A percentile compares a stretch with the other conserved stretches of the same genome.
phyloP scores from a whole-genome alignment of 2,329 filamentous ascomycete species.

The Colletotrichum tofieldiae region DNA sequence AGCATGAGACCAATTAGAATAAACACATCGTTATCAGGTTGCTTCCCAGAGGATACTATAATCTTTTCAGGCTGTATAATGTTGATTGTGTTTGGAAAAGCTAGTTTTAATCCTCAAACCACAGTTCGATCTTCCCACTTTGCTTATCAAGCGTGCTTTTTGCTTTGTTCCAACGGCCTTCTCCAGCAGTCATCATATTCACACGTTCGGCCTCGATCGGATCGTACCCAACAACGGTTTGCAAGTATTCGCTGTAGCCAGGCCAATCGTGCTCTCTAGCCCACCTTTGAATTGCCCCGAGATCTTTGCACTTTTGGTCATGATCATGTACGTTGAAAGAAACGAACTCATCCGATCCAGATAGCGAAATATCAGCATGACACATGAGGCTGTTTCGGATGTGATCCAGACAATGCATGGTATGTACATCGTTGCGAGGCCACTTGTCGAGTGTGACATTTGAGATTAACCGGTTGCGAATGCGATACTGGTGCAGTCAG shows the following conservation, averaged over 20 bases:
- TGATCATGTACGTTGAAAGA: conserved; percentile 2
- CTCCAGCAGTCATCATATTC: neutral
- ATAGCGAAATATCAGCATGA: conserved; percentile 13
- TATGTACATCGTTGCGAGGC: conserved; percentile 27
- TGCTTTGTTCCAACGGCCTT: conserved; percentile 19
- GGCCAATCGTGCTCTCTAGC: conserved; percentile 1
- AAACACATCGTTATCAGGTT: no score
- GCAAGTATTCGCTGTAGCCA: conserved; percentile 7
- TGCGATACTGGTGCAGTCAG: conserved; percentile 2
- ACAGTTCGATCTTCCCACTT: conserved; percentile 11
- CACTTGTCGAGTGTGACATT: conserved; percentile 12
- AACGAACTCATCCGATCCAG: conserved; percentile 2
- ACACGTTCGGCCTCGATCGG: conserved; percentile 12
- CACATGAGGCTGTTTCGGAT: conserved; percentile 22
- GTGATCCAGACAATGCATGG: conserved; percentile 27
- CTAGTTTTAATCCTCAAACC: conserved; percentile 8
- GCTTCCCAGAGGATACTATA: no score
- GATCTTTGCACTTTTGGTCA: conserved; percentile 7
- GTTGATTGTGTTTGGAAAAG: no score
- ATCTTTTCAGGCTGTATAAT: no score
- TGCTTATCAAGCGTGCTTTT: conserved; percentile 17
- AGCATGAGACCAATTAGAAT: no score
- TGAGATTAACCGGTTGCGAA: conserved; percentile 16
- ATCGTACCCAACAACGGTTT: neutral
- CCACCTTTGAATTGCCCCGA: conserved; percentile 3